phyloP scores from a whole-genome alignment of 306 rosid genomes.

The Citrullus amarus region DNA sequence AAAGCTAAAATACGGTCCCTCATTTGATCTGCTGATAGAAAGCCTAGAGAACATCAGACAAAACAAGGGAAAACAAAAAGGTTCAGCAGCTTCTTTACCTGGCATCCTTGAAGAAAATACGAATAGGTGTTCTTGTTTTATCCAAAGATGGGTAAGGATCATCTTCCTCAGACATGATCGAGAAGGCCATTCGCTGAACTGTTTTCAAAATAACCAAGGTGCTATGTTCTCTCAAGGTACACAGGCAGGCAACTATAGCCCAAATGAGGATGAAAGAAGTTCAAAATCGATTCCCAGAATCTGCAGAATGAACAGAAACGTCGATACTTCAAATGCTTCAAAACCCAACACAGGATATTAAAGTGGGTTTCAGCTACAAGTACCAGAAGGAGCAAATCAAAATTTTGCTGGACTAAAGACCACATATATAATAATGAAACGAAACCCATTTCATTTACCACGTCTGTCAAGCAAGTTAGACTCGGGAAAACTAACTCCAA shows the following conservation, averaged over 20 bases:
- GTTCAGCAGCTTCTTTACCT: constrained; percentile 26
- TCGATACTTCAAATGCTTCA: background rate
- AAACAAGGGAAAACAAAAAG: background rate
- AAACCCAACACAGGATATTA: background rate
- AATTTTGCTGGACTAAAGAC: background rate
- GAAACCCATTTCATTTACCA: background rate
- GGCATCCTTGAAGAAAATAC: constrained; percentile 51
- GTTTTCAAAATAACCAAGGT: background rate
- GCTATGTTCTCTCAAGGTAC: background rate
- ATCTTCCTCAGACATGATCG: constrained; percentile 41
- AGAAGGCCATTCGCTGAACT: constrained; percentile 12
- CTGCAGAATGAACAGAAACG: constrained; percentile 6
- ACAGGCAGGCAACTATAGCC: background rate
- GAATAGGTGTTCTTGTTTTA: constrained; percentile 34
- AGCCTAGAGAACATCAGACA: background rate
- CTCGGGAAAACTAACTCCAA: background rate
- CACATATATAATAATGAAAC: background rate
- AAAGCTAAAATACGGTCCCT: background rate
- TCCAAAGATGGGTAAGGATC: constrained; percentile 26
- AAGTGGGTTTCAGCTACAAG: background rate
- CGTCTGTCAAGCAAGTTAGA: background rate
- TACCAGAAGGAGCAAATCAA: background rate
- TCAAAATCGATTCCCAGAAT: background rate
- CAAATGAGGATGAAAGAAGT: background rate
- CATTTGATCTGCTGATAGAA: background rate